Conservation (phyloP, 1,284 basidiomycete species). For the Leccinum pachyderme region DNA sequence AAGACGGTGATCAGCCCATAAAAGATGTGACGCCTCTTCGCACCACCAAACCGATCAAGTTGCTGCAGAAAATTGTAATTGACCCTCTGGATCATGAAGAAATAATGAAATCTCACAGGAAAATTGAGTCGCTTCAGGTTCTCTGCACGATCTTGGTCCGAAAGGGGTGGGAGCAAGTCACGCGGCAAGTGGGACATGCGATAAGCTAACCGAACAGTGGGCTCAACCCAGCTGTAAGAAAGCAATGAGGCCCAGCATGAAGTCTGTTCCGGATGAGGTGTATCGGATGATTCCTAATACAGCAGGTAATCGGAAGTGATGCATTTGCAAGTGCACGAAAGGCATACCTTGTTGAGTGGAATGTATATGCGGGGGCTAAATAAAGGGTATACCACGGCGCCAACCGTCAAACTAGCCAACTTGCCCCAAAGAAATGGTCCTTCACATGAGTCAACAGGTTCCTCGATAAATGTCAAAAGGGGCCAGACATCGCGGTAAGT, state of each 20-base stretch:
- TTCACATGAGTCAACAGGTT: slow-evolving; percentile 25
- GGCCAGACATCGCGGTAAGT: slow-evolving; percentile 57
- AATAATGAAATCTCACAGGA: background rate
- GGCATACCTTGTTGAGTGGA: background rate
- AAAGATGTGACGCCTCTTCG: slow-evolving; percentile 1
- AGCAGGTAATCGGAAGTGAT: background rate
- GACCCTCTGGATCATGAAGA: background rate
- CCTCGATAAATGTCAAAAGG: slow-evolving; percentile 40
- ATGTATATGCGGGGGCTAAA: background rate
- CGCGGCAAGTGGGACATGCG: background rate
- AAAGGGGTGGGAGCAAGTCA: background rate
- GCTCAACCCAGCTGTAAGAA: slow-evolving; percentile 1
- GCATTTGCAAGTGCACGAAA: background rate
- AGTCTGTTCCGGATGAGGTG: slow-evolving; percentile 1
- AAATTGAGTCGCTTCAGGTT: background rate
- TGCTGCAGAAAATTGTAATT: background rate
- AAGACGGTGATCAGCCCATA: slow-evolving; percentile 3
- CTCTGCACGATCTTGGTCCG: background rate
- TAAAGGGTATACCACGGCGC: background rate
- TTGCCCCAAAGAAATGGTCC: slow-evolving; percentile 28
- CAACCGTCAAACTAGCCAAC: background rate
- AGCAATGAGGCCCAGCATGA: background rate
- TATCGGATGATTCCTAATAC: background rate
- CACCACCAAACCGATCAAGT: slow-evolving; percentile 2
- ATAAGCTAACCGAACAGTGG: slow-evolving; percentile 1